Evolutionary conservation across 805 yeast genomes (phyloP).

Genomic region (Cyberlindnera japonica): DNA sequence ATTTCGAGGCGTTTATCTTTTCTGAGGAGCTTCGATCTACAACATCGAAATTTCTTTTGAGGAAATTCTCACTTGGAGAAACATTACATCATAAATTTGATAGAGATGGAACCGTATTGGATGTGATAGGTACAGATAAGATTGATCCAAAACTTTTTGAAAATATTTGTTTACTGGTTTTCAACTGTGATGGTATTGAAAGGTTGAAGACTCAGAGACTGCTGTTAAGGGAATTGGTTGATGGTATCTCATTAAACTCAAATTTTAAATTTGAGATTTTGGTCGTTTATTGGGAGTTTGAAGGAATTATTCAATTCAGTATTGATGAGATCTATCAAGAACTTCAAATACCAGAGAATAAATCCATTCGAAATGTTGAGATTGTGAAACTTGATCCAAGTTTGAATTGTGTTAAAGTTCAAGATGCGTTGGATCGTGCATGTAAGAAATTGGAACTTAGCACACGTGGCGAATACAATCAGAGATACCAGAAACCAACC

Average conservation of each 20-base stretch:
- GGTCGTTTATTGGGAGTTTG: conserved; percentile 39
- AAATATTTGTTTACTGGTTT: conserved; percentile 33
- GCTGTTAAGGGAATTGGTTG: conserved; percentile 30
- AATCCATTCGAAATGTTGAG: conserved; percentile 29
- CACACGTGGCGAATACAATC: conserved; percentile 32
- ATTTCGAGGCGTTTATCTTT: conserved; percentile 16
- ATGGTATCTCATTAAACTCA: conserved; percentile 33
- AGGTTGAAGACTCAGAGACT: conserved; percentile 30
- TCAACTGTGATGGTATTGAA: conserved; percentile 36
- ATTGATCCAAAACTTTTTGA: conserved; percentile 27
- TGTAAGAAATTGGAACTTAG: conserved; percentile 27
- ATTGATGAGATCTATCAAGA: conserved; percentile 30
- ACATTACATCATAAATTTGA: conserved; percentile 3
- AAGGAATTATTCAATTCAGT: conserved; percentile 27
- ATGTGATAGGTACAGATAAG: conserved; percentile 24
- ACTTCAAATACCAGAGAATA: conserved; percentile 27
- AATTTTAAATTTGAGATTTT: conserved; percentile 32
- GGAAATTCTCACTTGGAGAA: conserved; percentile 28
- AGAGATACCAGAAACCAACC: conserved; percentile 10
- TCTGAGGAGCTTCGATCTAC: conserved; percentile 26
- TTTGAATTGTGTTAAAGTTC: conserved; percentile 24
- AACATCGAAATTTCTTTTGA: conserved; percentile 31
- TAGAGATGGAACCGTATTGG: conserved; percentile 11
- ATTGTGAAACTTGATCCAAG: conserved; percentile 30
- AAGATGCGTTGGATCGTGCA: conserved; percentile 24